A percentile compares a stretch with the other conserved stretches of the same genome.
Evolutionary conservation across 108 stramenopile genomes (phyloP).

Genomic region (Fragilariopsis cylindrus): DNA sequence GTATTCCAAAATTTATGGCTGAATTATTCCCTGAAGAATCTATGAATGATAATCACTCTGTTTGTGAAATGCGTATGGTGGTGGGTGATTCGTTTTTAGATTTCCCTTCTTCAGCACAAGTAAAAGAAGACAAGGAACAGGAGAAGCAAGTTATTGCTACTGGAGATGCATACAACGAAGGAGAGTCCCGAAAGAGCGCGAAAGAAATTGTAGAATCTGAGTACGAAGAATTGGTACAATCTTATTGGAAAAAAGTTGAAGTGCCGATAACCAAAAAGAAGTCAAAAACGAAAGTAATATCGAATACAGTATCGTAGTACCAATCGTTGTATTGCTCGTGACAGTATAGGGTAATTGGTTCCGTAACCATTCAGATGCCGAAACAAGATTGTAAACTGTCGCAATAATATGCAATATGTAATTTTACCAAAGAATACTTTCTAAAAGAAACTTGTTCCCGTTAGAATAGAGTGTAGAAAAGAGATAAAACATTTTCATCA

Average conservation of each 20-base stretch:
- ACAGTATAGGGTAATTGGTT: too few species aligned
- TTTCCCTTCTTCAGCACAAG: not conserved
- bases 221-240: constrained; percentile 13
- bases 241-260: constrained; percentile 20
- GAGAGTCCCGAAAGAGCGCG: not conserved
- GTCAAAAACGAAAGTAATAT: not conserved
- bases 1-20: constrained; percentile 31
- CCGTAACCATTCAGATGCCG: too few species aligned
- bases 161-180: not conserved
- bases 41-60: not conserved
- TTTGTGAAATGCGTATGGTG: not conserved
- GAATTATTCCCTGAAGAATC: constrained; percentile 8
- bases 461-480: too few species aligned
- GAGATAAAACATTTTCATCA: too few species aligned
- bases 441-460: too few species aligned
- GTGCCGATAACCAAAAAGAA: not conserved
- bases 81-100: constrained; percentile 14
- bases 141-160: not conserved
- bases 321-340: too few species aligned
- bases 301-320: not conserved
- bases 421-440: too few species aligned
- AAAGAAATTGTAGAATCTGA: constrained; percentile 1
- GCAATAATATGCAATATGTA: too few species aligned
- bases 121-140: not conserved
- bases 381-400: too few species aligned